These are phyloP conservation scores for Nelumbo lutea DNA, from an alignment of 164 flowering plant genomes.

Conservation along the genomic window DNA sequence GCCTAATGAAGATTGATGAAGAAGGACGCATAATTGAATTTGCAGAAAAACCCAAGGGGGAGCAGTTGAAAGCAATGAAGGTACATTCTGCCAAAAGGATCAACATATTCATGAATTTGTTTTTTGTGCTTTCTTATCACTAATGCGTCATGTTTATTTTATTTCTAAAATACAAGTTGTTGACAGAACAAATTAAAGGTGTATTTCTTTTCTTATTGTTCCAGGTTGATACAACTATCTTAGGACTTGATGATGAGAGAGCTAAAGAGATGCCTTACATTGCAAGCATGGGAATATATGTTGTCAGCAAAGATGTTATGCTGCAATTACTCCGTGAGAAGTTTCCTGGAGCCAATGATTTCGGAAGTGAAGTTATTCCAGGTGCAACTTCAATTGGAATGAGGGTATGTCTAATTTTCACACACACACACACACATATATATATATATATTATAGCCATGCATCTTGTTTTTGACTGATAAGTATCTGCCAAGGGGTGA, in stretches of 20 bases:
- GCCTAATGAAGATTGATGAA: constrained; percentile 88
- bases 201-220: background rate
- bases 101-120: background rate
- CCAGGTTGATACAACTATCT: constrained; percentile 76
- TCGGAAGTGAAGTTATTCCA: constrained; percentile 98
- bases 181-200: background rate
- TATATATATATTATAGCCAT: background rate
- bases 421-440: background rate
- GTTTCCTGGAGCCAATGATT: constrained; percentile 96
- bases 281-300: constrained; percentile 99
- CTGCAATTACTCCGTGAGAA: constrained; percentile 61
- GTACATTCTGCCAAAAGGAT: constrained; percentile 19
- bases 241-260: constrained; percentile 86
- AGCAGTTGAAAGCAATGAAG: constrained; percentile 79
- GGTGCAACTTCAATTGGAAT: constrained; percentile 86
- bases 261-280: constrained; percentile 94
- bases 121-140: background rate
- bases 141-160: background rate
- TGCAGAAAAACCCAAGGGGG: constrained; percentile 86
- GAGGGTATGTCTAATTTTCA: constrained; percentile 48
- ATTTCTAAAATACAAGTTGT: background rate
- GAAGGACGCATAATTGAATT: constrained; percentile 85
- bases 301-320: constrained; percentile 93
- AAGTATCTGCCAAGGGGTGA: background rate
- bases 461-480: background rate